Base-by-base conservation (phyloP, 1,139 yeast species). In the Kluyveromyces marxianus region DNA sequence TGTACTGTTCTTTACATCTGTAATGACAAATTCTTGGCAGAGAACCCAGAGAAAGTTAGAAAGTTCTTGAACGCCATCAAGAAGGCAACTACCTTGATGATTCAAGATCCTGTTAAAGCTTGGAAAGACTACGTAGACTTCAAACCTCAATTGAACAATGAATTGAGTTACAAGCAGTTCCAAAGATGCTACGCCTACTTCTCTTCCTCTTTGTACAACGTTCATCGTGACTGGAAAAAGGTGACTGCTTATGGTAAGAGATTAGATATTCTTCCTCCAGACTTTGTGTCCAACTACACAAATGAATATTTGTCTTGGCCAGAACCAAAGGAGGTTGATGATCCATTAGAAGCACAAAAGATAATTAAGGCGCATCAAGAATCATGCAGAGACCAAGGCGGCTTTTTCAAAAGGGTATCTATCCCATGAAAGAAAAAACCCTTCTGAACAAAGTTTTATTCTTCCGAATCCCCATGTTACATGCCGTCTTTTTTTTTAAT, bases 221-320 rank as follows among this genome's bases (percentile, higher is more conserved):
- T 75, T 44, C 74, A 73, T 56, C 71, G 81, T 55, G 81, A 76
- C 60, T 76, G 81, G 80, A 68, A 62, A 46, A 76, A 76, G 65
- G 81, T 76, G 47, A 76, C 77, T 48, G 69, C 70, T 44, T 76
- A 76, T 54, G 79, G 80, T 50, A 75, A 76, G 63, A 69, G 81
- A 58, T 67, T 76, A 58, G 73, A 72, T 33, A 74, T 76, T 47
- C 67, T 76, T 55, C 79, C 79, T 37, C 56, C 53, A n/a, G 76
- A 72, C 51, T 76, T 73, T 57, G 56, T 58, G 49, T 66, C 81
- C 47, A 76, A 76, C 63, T 76, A 75, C 60, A 63, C 77, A 48
- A 76, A 76, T 56, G 76, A 74, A 51, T 75, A 67, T 58, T 66
- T 76, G 53, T 55, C 71, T 4, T 76, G 81, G 79, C 63, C 61